A percentile compares a stretch with the other conserved stretches of the same genome.
phyloP scores from a whole-genome alignment of 495 filamentous ascomycete genomes.

The Penicillium odoratum region DNA sequence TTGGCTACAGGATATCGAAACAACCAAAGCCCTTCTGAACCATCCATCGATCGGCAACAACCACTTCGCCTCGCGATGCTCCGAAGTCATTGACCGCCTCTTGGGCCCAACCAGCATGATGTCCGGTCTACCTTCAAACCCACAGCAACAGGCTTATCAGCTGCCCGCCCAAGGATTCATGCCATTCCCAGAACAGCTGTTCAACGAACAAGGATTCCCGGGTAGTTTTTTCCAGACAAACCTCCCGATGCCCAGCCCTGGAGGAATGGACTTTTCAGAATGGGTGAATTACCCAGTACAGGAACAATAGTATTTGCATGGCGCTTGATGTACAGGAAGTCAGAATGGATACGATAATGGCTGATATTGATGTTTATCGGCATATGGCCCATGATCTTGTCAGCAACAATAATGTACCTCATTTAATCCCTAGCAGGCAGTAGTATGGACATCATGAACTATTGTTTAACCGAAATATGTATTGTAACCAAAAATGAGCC shows the following conservation, averaged over 20 bases:
- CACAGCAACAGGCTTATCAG: conserved; percentile 20
- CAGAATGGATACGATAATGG: conserved; percentile 1
- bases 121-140: conserved; percentile 10
- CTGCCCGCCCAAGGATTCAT: conserved; percentile 32
- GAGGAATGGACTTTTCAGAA: conserved; percentile 46
- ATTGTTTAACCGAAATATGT: too few relatives aligned
- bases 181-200: conserved; percentile 45
- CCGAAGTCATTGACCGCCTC: conserved; percentile 47
- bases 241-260: conserved; percentile 33
- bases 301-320: conserved; percentile 20
- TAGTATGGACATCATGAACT: too few relatives aligned
- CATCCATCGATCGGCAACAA: conserved; percentile 45
- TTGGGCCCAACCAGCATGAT: conserved; percentile 28
- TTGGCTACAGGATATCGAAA: conserved; percentile 50
- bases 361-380: not conserved
- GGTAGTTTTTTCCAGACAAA: conserved; percentile 41
- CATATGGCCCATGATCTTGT: not conserved
- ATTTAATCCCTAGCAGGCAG: too few relatives aligned
- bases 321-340: conserved; percentile 6
- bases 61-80: conserved; percentile 44
- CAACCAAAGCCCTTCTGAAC: conserved; percentile 45
- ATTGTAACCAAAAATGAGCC: too few relatives aligned
- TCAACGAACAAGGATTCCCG: conserved; percentile 37
- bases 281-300: conserved; percentile 43
- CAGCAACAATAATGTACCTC: not conserved